phyloP scores from a whole-genome alignment of 805 yeast genomes.

The Grigorovia jiainica region DNA sequence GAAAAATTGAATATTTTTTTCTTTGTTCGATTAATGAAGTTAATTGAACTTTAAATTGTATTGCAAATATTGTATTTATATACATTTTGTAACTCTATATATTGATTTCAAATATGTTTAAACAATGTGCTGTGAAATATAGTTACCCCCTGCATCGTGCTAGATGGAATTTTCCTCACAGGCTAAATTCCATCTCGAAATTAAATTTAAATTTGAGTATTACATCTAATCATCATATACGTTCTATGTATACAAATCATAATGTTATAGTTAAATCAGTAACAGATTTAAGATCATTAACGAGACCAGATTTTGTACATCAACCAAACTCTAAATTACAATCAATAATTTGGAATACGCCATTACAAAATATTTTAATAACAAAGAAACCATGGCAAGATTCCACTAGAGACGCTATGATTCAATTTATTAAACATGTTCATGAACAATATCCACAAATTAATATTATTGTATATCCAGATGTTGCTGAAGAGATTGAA shows the following conservation, averaged over 20 bases:
- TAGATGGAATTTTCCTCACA: too few species aligned
- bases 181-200: too few species aligned
- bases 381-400: constrained; percentile 80
- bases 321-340: constrained; percentile 53
- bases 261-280: constrained; percentile 22
- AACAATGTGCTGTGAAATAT: too few species aligned
- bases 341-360: constrained; percentile 59
- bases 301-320: constrained; percentile 43
- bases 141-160: too few species aligned
- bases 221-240: too few species aligned
- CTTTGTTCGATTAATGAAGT: too few species aligned
- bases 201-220: too few species aligned
- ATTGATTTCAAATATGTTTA: too few species aligned
- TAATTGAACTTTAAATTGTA: too few species aligned
- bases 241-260: not conserved
- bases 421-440: constrained; percentile 51
- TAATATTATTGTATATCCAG: constrained; percentile 68
- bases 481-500: constrained; percentile 61
- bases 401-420: constrained; percentile 56
- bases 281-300: constrained; percentile 21
- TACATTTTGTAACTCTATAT: too few species aligned
- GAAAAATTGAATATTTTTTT: too few species aligned
- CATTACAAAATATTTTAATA: constrained; percentile 64
- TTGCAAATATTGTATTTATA: too few species aligned
- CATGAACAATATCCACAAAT: constrained; percentile 56